Evolutionary conservation across 2,329 filamentous ascomycete genomes (phyloP).

Genomic region (Periconia sp.): DNA sequence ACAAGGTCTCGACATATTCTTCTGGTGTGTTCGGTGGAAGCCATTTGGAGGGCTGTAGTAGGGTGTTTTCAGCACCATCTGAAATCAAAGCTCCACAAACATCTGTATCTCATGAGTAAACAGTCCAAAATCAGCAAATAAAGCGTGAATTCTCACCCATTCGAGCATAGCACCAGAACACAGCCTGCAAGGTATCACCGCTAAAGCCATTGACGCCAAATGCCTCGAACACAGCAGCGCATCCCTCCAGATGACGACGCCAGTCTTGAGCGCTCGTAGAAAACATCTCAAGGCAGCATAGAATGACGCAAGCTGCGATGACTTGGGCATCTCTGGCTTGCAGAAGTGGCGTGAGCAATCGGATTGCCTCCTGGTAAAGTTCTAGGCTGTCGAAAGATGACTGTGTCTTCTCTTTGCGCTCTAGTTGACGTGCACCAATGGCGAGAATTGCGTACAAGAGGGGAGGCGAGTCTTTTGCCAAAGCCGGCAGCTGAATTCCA

Average conservation of each 20-base stretch:
- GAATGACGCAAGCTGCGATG: constrained; percentile 60
- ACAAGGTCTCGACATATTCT: constrained; percentile 35
- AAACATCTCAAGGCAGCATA: constrained; percentile 62
- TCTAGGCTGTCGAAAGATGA: constrained; percentile 54
- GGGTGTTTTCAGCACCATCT: constrained; percentile 53
- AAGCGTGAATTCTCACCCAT: constrained; percentile 53
- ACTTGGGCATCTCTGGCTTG: constrained; percentile 57
- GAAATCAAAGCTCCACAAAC: constrained; percentile 61
- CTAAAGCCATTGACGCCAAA: constrained; percentile 59
- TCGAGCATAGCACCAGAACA: constrained; percentile 63
- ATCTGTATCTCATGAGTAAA: constrained; percentile 33
- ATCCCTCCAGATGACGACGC: constrained; percentile 60
- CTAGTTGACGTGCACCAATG: constrained; percentile 59
- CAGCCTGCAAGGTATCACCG: constrained; percentile 56
- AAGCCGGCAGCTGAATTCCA: constrained; percentile 54
- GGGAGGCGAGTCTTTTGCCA: constrained; percentile 53
- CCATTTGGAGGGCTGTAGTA: constrained; percentile 58
- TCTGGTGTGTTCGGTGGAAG: constrained; percentile 38
- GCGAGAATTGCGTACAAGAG: constrained; percentile 59
- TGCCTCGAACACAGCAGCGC: constrained; percentile 58
- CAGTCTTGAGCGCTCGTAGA: constrained; percentile 50
- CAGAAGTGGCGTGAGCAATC: constrained; percentile 56
- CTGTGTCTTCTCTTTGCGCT: constrained; percentile 50
- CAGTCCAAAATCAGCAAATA: background rate
- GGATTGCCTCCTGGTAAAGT: constrained; percentile 60